Evolutionary conservation across 2,329 filamentous ascomycete species (phyloP).

Genomic region (Huntiella decipiens): DNA sequence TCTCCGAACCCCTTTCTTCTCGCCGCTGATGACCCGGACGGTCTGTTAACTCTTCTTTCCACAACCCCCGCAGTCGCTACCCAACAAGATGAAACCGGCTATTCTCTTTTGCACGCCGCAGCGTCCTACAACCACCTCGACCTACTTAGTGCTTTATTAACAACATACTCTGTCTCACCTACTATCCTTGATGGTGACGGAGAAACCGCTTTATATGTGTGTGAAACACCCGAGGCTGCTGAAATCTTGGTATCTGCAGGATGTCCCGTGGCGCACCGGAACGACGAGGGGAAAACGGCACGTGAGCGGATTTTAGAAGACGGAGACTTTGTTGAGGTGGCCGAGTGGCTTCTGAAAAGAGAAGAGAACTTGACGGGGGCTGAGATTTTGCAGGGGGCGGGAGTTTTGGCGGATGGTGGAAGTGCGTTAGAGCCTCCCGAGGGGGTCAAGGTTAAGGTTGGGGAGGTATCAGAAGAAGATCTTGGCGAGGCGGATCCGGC

Average conservation of each 20-base stretch:
- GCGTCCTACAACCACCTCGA: conserved; percentile 78
- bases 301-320: conserved; percentile 63
- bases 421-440: conserved; percentile 30
- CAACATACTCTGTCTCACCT: conserved; percentile 58
- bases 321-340: conserved; percentile 57
- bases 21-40: conserved; percentile 62
- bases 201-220: conserved; percentile 89
- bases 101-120: conserved; percentile 83
- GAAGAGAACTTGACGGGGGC: conserved; percentile 1
- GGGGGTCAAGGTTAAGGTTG: conserved; percentile 60
- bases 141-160: conserved; percentile 56
- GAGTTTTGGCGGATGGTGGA: conserved; percentile 15
- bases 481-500: conserved; percentile 50
- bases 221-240: conserved; percentile 63
- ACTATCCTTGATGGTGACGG: conserved; percentile 77
- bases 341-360: conserved; percentile 42
- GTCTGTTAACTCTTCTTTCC: conserved; percentile 55
- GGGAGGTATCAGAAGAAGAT: conserved; percentile 46
- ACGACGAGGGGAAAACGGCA: conserved; percentile 62
- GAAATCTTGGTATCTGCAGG: conserved; percentile 62
- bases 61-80: conserved; percentile 58
- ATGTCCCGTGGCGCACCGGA: conserved; percentile 44
- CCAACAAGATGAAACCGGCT: conserved; percentile 74
- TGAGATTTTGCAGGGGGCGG: conserved; percentile 14
- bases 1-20: conserved; percentile 48